phyloP scores from a whole-genome alignment of 208 protist species.

The Trypanosomatidae sp. region DNA sequence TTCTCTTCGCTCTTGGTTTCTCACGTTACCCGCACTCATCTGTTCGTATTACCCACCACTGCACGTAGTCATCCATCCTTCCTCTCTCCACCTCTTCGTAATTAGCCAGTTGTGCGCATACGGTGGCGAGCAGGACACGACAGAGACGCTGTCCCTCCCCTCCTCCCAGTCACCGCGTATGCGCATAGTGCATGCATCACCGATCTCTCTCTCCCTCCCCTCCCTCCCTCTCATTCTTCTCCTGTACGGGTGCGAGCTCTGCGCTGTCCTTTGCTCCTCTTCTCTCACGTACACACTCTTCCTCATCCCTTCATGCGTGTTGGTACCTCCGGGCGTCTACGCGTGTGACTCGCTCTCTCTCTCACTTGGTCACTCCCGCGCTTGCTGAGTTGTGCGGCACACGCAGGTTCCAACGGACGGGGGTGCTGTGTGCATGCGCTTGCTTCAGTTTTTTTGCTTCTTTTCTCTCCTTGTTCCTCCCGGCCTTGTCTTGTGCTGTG shows the following conservation, averaged over 20 bases:
- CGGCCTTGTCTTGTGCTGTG: background rate
- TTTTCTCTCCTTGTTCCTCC: too few species aligned
- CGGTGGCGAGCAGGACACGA: background rate
- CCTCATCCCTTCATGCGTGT: background rate
- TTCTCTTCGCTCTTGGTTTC: background rate
- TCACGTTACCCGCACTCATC: background rate
- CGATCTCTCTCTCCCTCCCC: background rate
- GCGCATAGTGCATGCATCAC: background rate
- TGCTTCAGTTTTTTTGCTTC: background rate
- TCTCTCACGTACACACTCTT: background rate
- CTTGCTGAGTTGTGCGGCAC: too few species aligned
- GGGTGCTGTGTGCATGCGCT: background rate
- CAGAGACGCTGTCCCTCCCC: background rate
- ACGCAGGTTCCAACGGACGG: too few species aligned
- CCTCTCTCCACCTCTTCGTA: background rate
- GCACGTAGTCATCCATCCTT: background rate
- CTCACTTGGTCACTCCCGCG: background rate
- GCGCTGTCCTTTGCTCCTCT: background rate
- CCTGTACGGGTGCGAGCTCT: background rate
- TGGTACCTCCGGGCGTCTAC: background rate
- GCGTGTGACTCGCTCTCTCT: background rate
- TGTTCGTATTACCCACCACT: background rate
- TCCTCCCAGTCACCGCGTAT: background rate
- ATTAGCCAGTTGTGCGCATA: background rate
- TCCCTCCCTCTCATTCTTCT: slow-evolving; percentile 1